Percentiles rank a stretch among this genome's conserved stretches.
phyloP scores from a whole-genome alignment of 1,284 basidiomycete species.

The Leucoagaricus sp. region DNA sequence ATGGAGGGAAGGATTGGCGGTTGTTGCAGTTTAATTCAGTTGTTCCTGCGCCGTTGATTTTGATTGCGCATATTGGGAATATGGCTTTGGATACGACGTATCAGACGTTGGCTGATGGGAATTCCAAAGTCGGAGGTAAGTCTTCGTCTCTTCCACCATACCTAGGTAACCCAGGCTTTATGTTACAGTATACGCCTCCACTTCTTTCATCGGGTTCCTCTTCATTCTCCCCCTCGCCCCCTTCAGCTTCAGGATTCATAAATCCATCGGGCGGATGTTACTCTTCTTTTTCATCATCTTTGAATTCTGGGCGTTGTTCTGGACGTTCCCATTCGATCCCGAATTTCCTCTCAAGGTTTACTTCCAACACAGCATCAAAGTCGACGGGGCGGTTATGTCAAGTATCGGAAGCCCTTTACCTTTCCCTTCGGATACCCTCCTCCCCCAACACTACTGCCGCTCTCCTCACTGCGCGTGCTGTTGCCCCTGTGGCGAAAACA shows the following conservation, averaged over 20 bases:
- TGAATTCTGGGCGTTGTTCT: slow-evolving; percentile 33
- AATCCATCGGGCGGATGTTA: slow-evolving; percentile 44
- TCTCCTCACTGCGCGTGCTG: no score
- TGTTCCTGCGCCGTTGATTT: slow-evolving; percentile 56
- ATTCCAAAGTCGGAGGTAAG: slow-evolving; percentile 48
- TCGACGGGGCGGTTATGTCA: slow-evolving; percentile 28
- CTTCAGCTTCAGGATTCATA: slow-evolving; percentile 58
- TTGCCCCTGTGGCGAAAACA: no score
- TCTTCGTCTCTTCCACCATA: slow-evolving; percentile 14
- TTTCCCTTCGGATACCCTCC: no score
- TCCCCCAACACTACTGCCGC: no score
- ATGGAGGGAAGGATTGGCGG: slow-evolving; percentile 55
- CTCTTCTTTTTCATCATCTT: slow-evolving; percentile 35
- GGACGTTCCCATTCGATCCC: slow-evolving; percentile 63
- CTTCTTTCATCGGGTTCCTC: slow-evolving; percentile 49
- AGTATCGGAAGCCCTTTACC: no score
- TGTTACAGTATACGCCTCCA: slow-evolving; percentile 55
- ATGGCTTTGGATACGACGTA: slow-evolving; percentile 50
- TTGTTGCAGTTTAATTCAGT: slow-evolving; percentile 58
- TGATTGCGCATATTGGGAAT: slow-evolving; percentile 56
- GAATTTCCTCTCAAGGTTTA: slow-evolving; percentile 65
- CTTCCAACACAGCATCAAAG: slow-evolving; percentile 63
- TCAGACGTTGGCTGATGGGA: slow-evolving; percentile 72
- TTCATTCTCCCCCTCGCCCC: slow-evolving; percentile 63
- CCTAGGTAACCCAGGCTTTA: background rate